phyloP scores from a whole-genome alignment of 2,329 filamentous ascomycete genomes.

The Aspergillus sp. region DNA sequence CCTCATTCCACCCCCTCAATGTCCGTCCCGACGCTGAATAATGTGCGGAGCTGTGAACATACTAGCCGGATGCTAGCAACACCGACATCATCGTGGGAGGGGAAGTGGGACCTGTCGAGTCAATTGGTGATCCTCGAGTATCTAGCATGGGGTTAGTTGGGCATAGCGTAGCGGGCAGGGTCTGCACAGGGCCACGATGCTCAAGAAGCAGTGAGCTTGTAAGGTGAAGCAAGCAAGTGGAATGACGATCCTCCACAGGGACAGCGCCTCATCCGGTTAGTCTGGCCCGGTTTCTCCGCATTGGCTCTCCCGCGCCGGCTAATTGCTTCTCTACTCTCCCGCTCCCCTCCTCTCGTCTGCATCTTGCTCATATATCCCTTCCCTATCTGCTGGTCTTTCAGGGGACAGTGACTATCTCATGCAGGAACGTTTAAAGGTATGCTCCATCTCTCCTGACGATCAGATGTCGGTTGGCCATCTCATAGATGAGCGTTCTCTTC shows the following conservation, averaged over 20 bases:
- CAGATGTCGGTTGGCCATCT: not conserved
- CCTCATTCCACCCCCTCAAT: not conserved
- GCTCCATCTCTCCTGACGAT: not conserved
- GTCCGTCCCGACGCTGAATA: slow-evolving; percentile 1
- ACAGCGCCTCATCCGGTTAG: not conserved
- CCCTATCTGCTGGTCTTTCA: not conserved
- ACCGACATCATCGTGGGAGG: slow-evolving; percentile 2
- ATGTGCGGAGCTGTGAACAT: not conserved
- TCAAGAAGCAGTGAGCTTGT: not conserved
- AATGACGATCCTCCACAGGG: slow-evolving; percentile 12
- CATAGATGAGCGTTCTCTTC: not conserved
- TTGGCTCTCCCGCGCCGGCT: not conserved
- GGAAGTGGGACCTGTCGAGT: not conserved
- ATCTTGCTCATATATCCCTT: not conserved
- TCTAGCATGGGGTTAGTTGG: not conserved
- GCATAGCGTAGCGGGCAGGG: not conserved
- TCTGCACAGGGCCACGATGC: not conserved
- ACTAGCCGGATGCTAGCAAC: not conserved
- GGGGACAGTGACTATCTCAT: not conserved
- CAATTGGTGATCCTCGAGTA: not conserved
- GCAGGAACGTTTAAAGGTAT: not conserved
- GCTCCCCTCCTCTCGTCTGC: not conserved
- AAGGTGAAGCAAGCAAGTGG: not conserved
- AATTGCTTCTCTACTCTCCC: not conserved
- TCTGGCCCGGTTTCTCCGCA: slow-evolving; percentile 7